Conservation (phyloP, 75 land plant genomes). For the Larix kaempferi region DNA sequence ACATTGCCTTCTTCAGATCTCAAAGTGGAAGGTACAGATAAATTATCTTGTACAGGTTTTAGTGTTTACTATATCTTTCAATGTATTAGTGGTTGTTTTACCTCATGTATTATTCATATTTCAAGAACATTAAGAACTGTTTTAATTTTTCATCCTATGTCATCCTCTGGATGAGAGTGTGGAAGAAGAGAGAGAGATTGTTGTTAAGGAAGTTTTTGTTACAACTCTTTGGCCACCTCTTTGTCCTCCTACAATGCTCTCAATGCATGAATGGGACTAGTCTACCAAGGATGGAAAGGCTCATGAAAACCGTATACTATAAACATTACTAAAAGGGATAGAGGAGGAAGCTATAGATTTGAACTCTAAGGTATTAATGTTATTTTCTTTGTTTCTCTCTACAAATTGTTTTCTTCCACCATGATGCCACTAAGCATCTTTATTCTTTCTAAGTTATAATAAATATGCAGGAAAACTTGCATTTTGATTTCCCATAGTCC, state of each 20-base stretch:
- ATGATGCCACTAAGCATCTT: no score
- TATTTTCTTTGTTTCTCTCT: background rate
- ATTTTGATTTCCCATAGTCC: background rate
- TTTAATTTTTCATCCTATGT: background rate
- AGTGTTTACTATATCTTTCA: background rate
- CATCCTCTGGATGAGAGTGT: background rate
- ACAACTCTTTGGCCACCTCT: background rate
- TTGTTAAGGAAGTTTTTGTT: background rate
- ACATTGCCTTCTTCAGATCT: background rate
- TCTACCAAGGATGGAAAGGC: background rate
- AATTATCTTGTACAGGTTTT: background rate
- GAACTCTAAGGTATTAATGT: background rate
- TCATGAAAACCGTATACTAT: background rate
- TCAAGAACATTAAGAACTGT: conserved; percentile 2
- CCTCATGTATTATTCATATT: background rate
- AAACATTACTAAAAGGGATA: background rate
- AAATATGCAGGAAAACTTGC: background rate
- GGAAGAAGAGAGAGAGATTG: conserved; percentile 12
- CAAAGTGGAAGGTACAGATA: background rate
- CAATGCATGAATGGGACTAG: background rate
- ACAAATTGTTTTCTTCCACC: background rate
- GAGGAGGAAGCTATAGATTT: conserved; percentile 9
- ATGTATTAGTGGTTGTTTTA: background rate
- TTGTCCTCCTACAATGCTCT: background rate
- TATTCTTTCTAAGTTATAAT: background rate